Base-by-base conservation (phyloP, 345 rosid genomes). In the Pistacia integerrima region DNA sequence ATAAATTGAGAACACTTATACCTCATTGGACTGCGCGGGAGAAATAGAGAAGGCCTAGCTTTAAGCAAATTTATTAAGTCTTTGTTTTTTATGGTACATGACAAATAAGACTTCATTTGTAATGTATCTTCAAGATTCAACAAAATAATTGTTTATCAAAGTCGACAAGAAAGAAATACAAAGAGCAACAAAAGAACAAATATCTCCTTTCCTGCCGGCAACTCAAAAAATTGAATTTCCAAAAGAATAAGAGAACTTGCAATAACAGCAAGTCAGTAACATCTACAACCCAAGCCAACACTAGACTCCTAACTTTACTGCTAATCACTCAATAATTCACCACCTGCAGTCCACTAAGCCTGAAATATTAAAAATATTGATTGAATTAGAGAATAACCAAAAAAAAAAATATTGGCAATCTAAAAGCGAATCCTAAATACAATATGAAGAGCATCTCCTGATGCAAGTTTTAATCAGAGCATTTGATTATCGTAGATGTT, bases 231-330 rank as follows among this genome's bases (percentile, higher is more conserved):
- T 4, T 2, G 28, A 51, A 54, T 28, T 58, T 20, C n/a, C 2
- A 41, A 38, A 63, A 11, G 20, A 60, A 48, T 10, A 28, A 16
- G 4, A 49, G 77, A 59, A 44, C 74, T 74, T 70, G 75, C 22
- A 67, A 16, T 72, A 64, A 82, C 71, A 14, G 85, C 79, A 46
- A 64, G 67, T 36, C 67, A 16, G 82, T 76, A 65, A 79, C 85
- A 59, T 36, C 64, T 70, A 33, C 56, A 52, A 12, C 17, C 17
- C 16, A 52, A 12, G 56, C 17, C 16, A 52, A 52, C 14, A 52
- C 17, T 54, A 55, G 16, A 35, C 25, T 17, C 16, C 62, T 49
- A 33, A 30, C 33, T 56, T 16, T 35, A 55, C 49, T 33, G 41
- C 4, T 4, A 60, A 38, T 70, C 64, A 36, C 63, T 38, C 51